Evolutionary conservation across 495 filamentous ascomycete genomes (phyloP).

Genomic region (Penicillium psychrofluorescens): DNA sequence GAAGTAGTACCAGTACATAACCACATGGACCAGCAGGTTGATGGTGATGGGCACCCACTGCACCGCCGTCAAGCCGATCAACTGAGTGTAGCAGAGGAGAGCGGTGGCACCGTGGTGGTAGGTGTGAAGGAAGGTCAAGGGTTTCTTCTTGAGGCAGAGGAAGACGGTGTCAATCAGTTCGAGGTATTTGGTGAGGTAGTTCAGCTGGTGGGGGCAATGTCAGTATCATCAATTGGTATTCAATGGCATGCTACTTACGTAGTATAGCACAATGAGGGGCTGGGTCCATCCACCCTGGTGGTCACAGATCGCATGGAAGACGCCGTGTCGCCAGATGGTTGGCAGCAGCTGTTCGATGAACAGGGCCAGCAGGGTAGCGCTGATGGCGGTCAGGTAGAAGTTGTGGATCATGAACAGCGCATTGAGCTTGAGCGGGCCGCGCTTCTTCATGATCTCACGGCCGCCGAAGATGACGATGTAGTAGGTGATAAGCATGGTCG

Average conservation of each 20-base stretch:
- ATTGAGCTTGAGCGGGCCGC: slow-evolving; percentile 52
- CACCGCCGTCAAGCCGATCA: slow-evolving; percentile 60
- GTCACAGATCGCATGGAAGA: slow-evolving; percentile 61
- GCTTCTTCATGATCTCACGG: slow-evolving; percentile 58
- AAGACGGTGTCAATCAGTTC: slow-evolving; percentile 65
- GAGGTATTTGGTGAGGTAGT: slow-evolving; percentile 68
- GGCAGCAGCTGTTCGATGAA: slow-evolving; percentile 61
- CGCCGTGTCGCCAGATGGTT: slow-evolving; percentile 47
- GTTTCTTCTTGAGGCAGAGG: slow-evolving; percentile 69
- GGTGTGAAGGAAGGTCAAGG: slow-evolving; percentile 69
- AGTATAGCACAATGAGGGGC: slow-evolving; percentile 59
- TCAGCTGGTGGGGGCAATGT: slow-evolving; percentile 45
- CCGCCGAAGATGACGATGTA: slow-evolving; percentile 62
- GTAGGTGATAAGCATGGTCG: slow-evolving; percentile 51
- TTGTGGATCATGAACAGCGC: slow-evolving; percentile 66
- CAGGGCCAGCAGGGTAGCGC: slow-evolving; percentile 51
- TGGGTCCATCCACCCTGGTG: slow-evolving; percentile 61
- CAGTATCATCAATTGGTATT: slow-evolving; percentile 5
- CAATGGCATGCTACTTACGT: slow-evolving; percentile 39
- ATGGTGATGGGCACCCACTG: slow-evolving; percentile 63
- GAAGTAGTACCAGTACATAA: slow-evolving; percentile 64
- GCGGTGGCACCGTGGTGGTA: slow-evolving; percentile 71
- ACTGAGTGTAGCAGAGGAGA: slow-evolving; percentile 64
- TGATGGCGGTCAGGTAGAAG: slow-evolving; percentile 55
- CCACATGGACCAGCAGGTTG: slow-evolving; percentile 64